Conservation (phyloP, 306 rosid genomes). For the Echinosophora koreensis region DNA sequence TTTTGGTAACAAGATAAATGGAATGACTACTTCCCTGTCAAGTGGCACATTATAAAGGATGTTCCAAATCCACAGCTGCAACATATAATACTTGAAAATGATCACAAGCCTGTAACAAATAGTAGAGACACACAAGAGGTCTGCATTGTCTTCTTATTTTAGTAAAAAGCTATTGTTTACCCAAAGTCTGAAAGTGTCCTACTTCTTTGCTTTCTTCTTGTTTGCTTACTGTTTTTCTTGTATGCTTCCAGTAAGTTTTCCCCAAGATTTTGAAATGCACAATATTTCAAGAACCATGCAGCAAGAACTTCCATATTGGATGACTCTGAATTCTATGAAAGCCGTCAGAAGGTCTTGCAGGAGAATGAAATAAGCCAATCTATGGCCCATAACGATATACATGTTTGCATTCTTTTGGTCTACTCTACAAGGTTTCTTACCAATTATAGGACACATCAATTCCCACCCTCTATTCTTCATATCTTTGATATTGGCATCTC, state of each 20-base stretch:
- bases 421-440: constrained; percentile 32
- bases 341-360: constrained; percentile 76
- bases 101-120: constrained; percentile 84
- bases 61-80: constrained; percentile 81
- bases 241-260: constrained; percentile 56
- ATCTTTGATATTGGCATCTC: constrained; percentile 16
- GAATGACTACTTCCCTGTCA: constrained; percentile 85
- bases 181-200: too few relatives aligned
- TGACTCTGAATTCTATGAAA: constrained; percentile 81
- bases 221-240: constrained; percentile 27
- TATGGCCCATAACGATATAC: constrained; percentile 49
- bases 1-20: constrained; percentile 96
- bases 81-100: constrained; percentile 79
- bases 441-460: constrained; percentile 22
- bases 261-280: constrained; percentile 70
- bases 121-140: constrained; percentile 97
- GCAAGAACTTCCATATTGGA: constrained; percentile 69
- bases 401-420: constrained; percentile 51
- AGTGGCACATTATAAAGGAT: constrained; percentile 86
- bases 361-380: constrained; percentile 70
- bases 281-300: constrained; percentile 60
- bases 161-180: neutral
- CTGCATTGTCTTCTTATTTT: neutral
- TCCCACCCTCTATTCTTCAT: constrained; percentile 27
- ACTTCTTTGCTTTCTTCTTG: neutral